Evolutionary conservation across 2,329 filamentous ascomycete genomes (phyloP), one percentile per base, ranked within the genome.

Genomic region (Cladosporium sp.): DNA sequence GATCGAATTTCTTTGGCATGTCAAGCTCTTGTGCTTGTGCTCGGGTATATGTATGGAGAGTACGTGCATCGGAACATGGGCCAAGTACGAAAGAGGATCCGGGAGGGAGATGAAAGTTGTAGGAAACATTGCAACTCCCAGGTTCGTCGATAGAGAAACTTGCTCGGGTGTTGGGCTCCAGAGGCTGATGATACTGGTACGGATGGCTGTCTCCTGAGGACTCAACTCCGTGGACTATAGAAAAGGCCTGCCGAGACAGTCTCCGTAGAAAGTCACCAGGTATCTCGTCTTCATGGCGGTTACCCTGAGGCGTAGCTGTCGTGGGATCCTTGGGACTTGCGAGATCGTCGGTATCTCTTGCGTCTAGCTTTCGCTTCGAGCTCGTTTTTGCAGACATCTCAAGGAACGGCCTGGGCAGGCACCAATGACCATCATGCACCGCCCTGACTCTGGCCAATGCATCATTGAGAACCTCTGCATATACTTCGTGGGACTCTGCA

Each of bases 1-100:
- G 79, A 68, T 91, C 81, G 75, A 94, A 93, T 7, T 75, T 71
- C 23, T 79, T 67, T 74, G 76, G 68, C 83, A 83, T 68, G 75
- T 81, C 71, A 30, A 77, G 68, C 30, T 77, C 70, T n/a, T 75
- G 70, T 8, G 79, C 76, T 58, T 79, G 69, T 25, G 70, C 61
- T 26, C 75, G 72, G 30, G 82, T 72, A n/a, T 76, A 72, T 1
- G 70, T 66, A 66, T 78, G 77, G 57, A 83, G 80, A 3, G 67
- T 58, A 25, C 70, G 71, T 21, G 78, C 67, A 18, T 76, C 68
- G 1, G 71, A 68, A 65, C 80, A 79, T 65, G 81, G 77, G 25
- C 86, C 85, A 8, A 83, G 75, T 23, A 89, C 77, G 70, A 82
- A 80, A 16, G 80, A 78, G 14, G 84, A 80, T 6, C 70, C 66